phyloP scores from a whole-genome alignment of 352 stramenopile genomes.

The Pythium dissotocum region DNA sequence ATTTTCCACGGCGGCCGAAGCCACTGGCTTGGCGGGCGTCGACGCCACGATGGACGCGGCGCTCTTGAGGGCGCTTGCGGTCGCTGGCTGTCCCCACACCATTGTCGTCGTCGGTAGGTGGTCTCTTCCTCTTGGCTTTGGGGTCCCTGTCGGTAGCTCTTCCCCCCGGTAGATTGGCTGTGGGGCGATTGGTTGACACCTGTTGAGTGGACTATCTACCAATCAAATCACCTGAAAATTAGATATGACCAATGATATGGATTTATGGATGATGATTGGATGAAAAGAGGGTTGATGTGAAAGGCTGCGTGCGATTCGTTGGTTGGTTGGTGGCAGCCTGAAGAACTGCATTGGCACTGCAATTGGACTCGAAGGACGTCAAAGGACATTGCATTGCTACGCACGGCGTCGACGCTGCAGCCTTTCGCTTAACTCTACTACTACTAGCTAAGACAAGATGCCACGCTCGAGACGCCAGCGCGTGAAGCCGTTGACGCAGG shows the following conservation, averaged over 20 bases:
- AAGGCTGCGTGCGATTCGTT: conserved; percentile 21
- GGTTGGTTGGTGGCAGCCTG: conserved; percentile 55
- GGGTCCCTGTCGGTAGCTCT: neutral
- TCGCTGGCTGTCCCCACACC: conserved; percentile 61
- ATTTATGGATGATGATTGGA: conserved; percentile 33
- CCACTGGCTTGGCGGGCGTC: conserved; percentile 23
- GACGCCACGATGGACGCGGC: conserved; percentile 21
- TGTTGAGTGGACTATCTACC: conserved; percentile 33
- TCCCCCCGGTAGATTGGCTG: conserved; percentile 1
- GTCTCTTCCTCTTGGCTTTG: conserved; percentile 5
- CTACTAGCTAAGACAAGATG: conserved; percentile 45
- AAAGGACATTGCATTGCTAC: conserved; percentile 7
- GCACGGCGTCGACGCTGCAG: neutral
- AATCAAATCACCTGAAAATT: conserved; percentile 27
- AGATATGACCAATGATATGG: conserved; percentile 32
- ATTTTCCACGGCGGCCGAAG: conserved; percentile 1
- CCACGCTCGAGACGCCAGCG: conserved; percentile 88
- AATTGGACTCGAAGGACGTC: neutral
- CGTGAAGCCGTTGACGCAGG: conserved; percentile 93
- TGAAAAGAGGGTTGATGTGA: conserved; percentile 31
- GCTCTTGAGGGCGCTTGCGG: conserved; percentile 24
- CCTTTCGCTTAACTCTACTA: neutral
- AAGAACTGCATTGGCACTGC: conserved; percentile 12
- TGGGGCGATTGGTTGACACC: conserved; percentile 55
- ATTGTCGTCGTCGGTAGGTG: conserved; percentile 32